Conservation (phyloP, 2,329 filamentous ascomycete species). For the Cladosporium sp. region DNA sequence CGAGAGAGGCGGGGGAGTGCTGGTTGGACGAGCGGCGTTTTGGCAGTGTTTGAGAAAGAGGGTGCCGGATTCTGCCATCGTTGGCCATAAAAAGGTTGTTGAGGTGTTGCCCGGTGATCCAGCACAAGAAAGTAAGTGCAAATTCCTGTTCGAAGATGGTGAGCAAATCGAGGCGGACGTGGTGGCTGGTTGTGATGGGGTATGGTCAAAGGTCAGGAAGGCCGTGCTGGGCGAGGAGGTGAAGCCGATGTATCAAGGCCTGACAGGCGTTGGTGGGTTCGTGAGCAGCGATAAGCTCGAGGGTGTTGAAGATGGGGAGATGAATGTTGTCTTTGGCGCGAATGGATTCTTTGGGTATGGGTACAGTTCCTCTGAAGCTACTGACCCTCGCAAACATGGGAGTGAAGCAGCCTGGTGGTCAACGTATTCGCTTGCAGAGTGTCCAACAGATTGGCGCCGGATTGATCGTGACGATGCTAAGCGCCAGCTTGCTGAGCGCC, state of each 20-base stretch:
- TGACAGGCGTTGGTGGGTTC: conserved; percentile 51
- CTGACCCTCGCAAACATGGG: conserved; percentile 28
- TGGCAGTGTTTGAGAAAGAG: conserved; percentile 13
- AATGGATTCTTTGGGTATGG: conserved; percentile 56
- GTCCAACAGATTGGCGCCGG: conserved; percentile 18
- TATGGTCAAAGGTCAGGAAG: conserved; percentile 23
- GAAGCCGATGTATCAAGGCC: conserved; percentile 40
- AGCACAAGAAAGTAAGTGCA: background rate
- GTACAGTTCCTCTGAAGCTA: conserved; percentile 26
- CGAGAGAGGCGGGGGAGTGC: conserved; percentile 10
- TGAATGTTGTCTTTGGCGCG: conserved; percentile 49
- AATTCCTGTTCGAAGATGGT: conserved; percentile 19
- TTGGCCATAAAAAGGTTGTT: conserved; percentile 15
- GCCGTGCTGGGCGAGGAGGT: conserved; percentile 39
- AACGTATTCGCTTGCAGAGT: conserved; percentile 17
- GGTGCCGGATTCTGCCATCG: conserved; percentile 5
- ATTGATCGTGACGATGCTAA: conserved; percentile 28
- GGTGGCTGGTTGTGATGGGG: conserved; percentile 26
- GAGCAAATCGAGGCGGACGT: background rate
- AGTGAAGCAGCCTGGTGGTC: conserved; percentile 21
- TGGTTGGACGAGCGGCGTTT: conserved; percentile 15
- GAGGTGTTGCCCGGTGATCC: conserved; percentile 3
- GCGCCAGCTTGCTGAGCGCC: conserved; percentile 42
- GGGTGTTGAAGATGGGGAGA: conserved; percentile 34
- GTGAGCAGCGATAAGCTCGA: conserved; percentile 38